Base-by-base conservation (phyloP, 1,139 yeast genomes). In the Blastobotrys capitulatus region DNA sequence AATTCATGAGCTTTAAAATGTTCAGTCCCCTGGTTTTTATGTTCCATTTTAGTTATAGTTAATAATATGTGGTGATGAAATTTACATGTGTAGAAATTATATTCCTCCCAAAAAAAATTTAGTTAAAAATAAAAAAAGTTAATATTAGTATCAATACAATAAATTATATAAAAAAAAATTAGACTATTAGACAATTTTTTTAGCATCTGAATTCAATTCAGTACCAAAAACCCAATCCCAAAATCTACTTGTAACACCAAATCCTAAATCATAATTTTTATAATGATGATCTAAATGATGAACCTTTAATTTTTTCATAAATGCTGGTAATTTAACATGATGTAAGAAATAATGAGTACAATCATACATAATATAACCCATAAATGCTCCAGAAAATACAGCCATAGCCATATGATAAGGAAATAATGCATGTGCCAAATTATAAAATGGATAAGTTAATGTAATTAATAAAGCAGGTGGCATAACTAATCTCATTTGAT, bases 211-310 rank as follows among this genome's bases (percentile, higher is more conserved):
- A 4, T 60, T 61, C 52, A 81, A 64, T 51, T 74, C 75, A 40
- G 97, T 92, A 48, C 84, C 86, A 67, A 94, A 92, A 15, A 92
- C 86, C 42, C 73, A 78, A 68, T 92, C 98, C 98, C 98, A 92
- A 69, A 88, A 88, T 70, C 79, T 80, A 54, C 89, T 79, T 39
- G 97, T 87, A 53, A 92, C 97, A 59, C 99, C 99, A 60, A 88
- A 92, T 1, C 97, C 99, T 63, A 89, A 71, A 68, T 92, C 96
- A 68, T 87, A 94, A 69, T 94, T 90, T 73, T 90, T 90, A 75
- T 92, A 92, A 66, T 92, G 99, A 68, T 92, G 99, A 67, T 90
- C 97, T 69, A 92, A 77, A 69, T 92, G 99, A 65, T 87, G 83
- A 47, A 85, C 86, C 71, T 92, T 92, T 62, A 88, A 72, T 38